Evolutionary conservation across 345 rosid species (phyloP).

Genomic region (Ricinus communis): DNA sequence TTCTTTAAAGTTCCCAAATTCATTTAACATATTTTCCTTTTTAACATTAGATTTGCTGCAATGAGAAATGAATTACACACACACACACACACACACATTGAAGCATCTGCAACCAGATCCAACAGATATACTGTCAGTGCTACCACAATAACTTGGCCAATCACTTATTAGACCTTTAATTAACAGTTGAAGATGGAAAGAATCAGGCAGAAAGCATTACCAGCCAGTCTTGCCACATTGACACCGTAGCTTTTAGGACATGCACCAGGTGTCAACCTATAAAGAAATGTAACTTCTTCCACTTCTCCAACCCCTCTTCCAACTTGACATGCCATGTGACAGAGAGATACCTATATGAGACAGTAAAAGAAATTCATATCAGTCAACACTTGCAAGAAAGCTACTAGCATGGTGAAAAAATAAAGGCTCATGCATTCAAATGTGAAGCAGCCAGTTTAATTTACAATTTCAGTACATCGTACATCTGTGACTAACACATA

Average conservation of each 20-base stretch:
- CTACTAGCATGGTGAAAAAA: background rate
- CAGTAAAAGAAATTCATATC: background rate
- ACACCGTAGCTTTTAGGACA: conserved; percentile 99
- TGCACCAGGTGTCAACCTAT: conserved; percentile 72
- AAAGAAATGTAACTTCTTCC: conserved; percentile 90
- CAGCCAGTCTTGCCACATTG: conserved; percentile 95
- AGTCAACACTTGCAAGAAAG: background rate
- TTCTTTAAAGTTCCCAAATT: background rate
- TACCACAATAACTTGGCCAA: background rate
- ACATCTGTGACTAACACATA: background rate
- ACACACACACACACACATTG: background rate
- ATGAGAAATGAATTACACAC: background rate
- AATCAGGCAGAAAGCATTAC: conserved; percentile 35
- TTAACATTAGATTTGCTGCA: background rate
- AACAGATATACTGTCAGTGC: background rate
- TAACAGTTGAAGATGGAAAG: background rate
- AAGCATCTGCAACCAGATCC: background rate
- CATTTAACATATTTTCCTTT: background rate
- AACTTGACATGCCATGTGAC: conserved; percentile 90
- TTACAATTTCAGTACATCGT: background rate
- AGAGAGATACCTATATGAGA: conserved; percentile 68
- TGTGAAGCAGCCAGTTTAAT: background rate
- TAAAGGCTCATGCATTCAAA: background rate
- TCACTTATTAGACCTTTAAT: background rate
- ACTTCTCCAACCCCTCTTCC: conserved; percentile 63